Evolutionary conservation across 2,329 filamentous ascomycete genomes (phyloP), one percentile per base, ranked within the genome.

Genomic region (Escovopsis sp.): DNA sequence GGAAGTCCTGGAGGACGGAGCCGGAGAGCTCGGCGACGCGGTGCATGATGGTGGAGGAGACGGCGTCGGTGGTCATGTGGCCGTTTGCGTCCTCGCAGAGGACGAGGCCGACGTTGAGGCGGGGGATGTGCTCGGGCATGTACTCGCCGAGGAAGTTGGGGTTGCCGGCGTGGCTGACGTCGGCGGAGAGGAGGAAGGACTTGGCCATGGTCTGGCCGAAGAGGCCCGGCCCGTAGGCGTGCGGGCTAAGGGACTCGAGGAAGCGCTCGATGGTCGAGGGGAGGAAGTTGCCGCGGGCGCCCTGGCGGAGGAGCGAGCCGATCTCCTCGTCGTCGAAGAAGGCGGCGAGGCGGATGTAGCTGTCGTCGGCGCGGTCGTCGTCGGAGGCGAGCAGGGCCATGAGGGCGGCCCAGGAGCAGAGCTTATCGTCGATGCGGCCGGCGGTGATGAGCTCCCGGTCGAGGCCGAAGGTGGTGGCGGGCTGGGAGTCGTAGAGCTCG

Each of bases 251-350:
- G 4, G 65, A 66, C 54, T 92, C 85, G 36, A 85, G 72, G 37
- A 86, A 75, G 41, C 88, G 81, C 60, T 92, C 83, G 39, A 96
- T 71, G 17, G 79, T 72, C 27, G 71, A 68, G 28, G 84, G 80
- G 38, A 96, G 69, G 63, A 94, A 92, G 63, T 94, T 96, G 37
- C 83, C 78, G 35, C 72, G 70, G 5, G 90, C 90, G 41, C 90
- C 90, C 61, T 96, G 88, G 37, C 88, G 81, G 34, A 94, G 73
- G 8, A 85, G 67, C 18, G 82, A 92, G 41, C 90, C 90, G 41
- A 98, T 93, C 57, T 98, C 90, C 57, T 98, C 90, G 49, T 94
- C 82, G 52, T 96, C 90, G 51, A 96, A 96, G 48, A 94, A 77
- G n/a, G 80, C 86, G 26, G 90, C 83, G 37, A 94, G 67, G 60